Evolutionary conservation across 2,329 filamentous ascomycete genomes (phyloP).

Genomic region (Beauveria varroae): DNA sequence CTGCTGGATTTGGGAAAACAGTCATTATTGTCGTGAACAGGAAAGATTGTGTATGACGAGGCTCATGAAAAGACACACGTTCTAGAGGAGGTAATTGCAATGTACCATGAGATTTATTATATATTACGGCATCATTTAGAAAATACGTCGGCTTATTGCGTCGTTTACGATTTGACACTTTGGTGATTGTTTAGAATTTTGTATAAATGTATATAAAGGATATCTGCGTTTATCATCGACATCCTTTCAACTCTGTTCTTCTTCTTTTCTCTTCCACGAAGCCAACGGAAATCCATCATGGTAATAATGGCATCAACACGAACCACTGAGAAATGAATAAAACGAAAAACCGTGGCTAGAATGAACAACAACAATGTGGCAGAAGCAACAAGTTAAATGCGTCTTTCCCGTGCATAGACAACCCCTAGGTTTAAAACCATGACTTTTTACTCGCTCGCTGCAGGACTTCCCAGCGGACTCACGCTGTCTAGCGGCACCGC

Average conservation of each 20-base stretch:
- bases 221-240: too few species aligned
- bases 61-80: background rate
- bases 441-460: constrained; percentile 2
- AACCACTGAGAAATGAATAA: too few species aligned
- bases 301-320: too few species aligned
- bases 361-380: too few species aligned
- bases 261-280: too few species aligned
- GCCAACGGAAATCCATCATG: too few species aligned
- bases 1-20: background rate
- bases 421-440: too few species aligned
- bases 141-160: too few species aligned
- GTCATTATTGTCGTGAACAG: background rate
- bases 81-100: constrained; percentile 10
- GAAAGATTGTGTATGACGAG: background rate
- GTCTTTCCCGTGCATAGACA: background rate
- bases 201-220: background rate
- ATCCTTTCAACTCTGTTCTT: too few species aligned
- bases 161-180: too few species aligned
- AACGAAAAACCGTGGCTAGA: too few species aligned
- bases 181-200: too few species aligned
- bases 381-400: background rate
- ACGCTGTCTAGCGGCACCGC: constrained; percentile 76
- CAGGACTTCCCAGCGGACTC: constrained; percentile 41
- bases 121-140: background rate
- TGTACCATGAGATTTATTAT: constrained; percentile 2